These are phyloP conservation scores for Glaciozyma antarctica DNA, from an alignment of 768 basidiomycete genomes.

Conservation along the genomic window DNA sequence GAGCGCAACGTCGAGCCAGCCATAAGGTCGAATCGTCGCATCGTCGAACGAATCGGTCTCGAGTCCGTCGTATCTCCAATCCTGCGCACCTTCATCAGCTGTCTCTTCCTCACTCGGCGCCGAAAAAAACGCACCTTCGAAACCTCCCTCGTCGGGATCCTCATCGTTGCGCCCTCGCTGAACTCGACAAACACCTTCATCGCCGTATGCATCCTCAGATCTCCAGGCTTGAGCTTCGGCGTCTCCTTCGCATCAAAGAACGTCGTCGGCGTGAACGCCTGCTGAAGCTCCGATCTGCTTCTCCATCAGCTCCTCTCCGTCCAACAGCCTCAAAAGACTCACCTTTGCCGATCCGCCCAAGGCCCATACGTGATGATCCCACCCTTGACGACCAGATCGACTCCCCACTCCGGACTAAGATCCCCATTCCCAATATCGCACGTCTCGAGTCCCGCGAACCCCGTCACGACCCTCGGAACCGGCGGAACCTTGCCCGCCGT, in stretches of 20 bases:
- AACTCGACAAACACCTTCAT: slow-evolving; percentile 74
- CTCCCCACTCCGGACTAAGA: slow-evolving; percentile 81
- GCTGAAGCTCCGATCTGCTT: slow-evolving; percentile 62
- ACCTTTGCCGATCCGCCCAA: slow-evolving; percentile 93
- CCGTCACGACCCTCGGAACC: slow-evolving; percentile 14
- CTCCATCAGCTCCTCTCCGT: neutral
- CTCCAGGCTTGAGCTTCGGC: slow-evolving; percentile 54
- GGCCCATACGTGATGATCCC: slow-evolving; percentile 79
- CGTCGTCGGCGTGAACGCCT: slow-evolving; percentile 68
- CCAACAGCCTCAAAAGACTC: neutral
- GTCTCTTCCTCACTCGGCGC: neutral
- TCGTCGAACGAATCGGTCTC: slow-evolving; percentile 46
- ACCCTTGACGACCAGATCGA: slow-evolving; percentile 69
- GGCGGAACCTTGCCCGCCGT: slow-evolving; percentile 65
- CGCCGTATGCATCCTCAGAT: slow-evolving; percentile 70
- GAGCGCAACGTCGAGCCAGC: slow-evolving; percentile 59
- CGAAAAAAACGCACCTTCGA: slow-evolving; percentile 55
- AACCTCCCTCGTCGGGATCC: slow-evolving; percentile 81
- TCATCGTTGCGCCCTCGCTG: slow-evolving; percentile 61
- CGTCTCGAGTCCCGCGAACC: slow-evolving; percentile 27
- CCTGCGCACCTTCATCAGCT: slow-evolving; percentile 42
- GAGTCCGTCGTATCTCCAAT: slow-evolving; percentile 87
- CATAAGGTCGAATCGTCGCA: slow-evolving; percentile 49
- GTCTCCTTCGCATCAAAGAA: slow-evolving; percentile 58
- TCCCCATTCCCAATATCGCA: slow-evolving; percentile 79